Evolutionary conservation across 1,284 basidiomycete species (phyloP).

Genomic region (Thecaphora thlaspeos): DNA sequence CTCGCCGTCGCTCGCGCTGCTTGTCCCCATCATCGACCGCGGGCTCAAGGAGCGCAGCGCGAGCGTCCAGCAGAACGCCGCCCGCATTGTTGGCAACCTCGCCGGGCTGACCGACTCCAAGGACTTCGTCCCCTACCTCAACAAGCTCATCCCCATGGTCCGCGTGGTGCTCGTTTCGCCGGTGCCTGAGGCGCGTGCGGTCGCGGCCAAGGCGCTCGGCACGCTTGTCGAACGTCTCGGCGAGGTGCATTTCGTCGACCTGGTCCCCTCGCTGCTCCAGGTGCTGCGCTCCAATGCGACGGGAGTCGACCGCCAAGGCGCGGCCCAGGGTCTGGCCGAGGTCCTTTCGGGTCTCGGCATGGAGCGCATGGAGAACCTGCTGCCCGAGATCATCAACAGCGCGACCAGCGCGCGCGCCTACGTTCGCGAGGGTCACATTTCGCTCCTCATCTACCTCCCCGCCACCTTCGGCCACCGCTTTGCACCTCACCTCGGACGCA

Average conservation of each 20-base stretch:
- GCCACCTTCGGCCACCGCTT: slow-evolving; percentile 92
- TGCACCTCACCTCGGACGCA: slow-evolving; percentile 90
- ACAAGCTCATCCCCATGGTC: slow-evolving; percentile 82
- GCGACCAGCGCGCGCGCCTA: slow-evolving; percentile 85
- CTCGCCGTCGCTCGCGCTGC: slow-evolving; percentile 91
- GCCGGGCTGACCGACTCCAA: slow-evolving; percentile 86
- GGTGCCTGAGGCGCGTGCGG: slow-evolving; percentile 93
- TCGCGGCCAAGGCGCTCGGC: slow-evolving; percentile 95
- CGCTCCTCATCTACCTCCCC: slow-evolving; percentile 90
- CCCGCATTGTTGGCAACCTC: slow-evolving; percentile 94
- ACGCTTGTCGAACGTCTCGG: slow-evolving; percentile 94
- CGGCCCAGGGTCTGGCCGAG: slow-evolving; percentile 95
- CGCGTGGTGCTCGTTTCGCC: slow-evolving; percentile 84
- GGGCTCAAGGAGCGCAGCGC: slow-evolving; percentile 88
- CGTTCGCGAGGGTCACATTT: slow-evolving; percentile 98
- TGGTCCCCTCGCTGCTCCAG: slow-evolving; percentile 83
- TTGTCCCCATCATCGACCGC: slow-evolving; percentile 92
- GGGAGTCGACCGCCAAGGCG: slow-evolving; percentile 94
- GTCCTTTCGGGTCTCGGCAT: slow-evolving; percentile 93
- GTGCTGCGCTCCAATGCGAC: slow-evolving; percentile 91
- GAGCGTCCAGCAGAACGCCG: slow-evolving; percentile 91
- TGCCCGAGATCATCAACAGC: slow-evolving; percentile 91
- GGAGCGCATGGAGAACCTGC: slow-evolving; percentile 89
- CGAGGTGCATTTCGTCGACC: slow-evolving; percentile 90
- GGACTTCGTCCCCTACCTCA: slow-evolving; percentile 94